These are phyloP conservation scores for Claviceps fusiformis DNA, from an alignment of 2,329 filamentous ascomycete species.

Conservation along the genomic window DNA sequence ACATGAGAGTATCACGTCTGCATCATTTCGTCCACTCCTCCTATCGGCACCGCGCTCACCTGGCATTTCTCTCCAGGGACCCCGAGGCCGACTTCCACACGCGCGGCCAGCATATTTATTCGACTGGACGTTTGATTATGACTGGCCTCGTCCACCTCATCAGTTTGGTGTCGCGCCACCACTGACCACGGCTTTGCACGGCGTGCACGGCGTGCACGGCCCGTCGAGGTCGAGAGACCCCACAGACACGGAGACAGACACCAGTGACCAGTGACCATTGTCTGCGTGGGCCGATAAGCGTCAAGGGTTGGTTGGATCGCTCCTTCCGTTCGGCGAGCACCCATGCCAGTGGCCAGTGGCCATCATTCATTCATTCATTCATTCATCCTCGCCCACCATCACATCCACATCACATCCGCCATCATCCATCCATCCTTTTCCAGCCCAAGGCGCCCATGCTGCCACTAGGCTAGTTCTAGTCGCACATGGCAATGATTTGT, in stretches of 20 bases:
- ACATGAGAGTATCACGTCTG: too few species aligned
- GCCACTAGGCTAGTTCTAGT: neutral
- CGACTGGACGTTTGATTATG: too few species aligned
- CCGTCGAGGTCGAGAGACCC: neutral
- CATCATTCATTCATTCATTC: too few species aligned
- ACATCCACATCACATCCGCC: neutral
- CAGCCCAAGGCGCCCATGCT: slow-evolving; percentile 3
- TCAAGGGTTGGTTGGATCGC: slow-evolving; percentile 1
- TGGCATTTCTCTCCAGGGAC: too few species aligned
- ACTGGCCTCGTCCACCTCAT: too few species aligned
- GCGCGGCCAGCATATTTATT: too few species aligned
- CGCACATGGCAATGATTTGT: neutral
- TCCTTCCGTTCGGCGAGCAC: slow-evolving; percentile 1
- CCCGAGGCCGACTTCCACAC: too few species aligned
- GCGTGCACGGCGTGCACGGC: neutral
- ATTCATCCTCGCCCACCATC: too few species aligned
- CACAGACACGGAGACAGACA: neutral
- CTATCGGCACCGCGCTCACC: too few species aligned
- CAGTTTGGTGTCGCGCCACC: too few species aligned
- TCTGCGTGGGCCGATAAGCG: slow-evolving; percentile 2
- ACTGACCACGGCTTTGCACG: too few species aligned
- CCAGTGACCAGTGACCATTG: neutral
- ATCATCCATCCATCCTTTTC: neutral
- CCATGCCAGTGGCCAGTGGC: neutral
- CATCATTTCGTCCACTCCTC: too few species aligned